Percentiles rank a stretch among this genome's conserved stretches.
phyloP scores from a whole-genome alignment of 1,139 yeast species.

The Candida sp. region DNA sequence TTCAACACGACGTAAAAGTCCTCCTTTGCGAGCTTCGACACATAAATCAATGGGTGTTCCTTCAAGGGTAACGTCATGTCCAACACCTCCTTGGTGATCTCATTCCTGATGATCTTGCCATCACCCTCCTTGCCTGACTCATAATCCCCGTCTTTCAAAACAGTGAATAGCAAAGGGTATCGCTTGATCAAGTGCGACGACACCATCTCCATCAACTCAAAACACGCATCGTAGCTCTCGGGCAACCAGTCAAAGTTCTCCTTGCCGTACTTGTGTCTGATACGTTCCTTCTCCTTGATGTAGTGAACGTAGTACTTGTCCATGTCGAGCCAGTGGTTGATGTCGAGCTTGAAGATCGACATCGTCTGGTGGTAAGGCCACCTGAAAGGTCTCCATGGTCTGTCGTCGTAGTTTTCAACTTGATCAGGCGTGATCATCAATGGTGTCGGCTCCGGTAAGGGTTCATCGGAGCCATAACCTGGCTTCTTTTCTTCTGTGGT shows the following conservation, averaged over 20 bases:
- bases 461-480: conserved; percentile 17
- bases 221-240: conserved; percentile 65
- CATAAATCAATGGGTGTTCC: conserved; percentile 64
- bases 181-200: conserved; percentile 59
- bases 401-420: conserved; percentile 65
- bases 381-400: conserved; percentile 84
- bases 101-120: conserved; percentile 56
- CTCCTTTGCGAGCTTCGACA: conserved; percentile 75
- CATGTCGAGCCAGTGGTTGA: conserved; percentile 82
- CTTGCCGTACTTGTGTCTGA: conserved; percentile 60
- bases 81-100: conserved; percentile 61
- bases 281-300: conserved; percentile 62
- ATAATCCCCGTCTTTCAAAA: conserved; percentile 37
- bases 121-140: conserved; percentile 18
- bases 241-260: conserved; percentile 72
- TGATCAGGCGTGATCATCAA: conserved; percentile 69
- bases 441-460: conserved; percentile 58
- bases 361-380: conserved; percentile 85
- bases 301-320: conserved; percentile 74
- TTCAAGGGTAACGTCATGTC: conserved; percentile 64
- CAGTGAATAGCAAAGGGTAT: conserved; percentile 65
- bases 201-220: conserved; percentile 68
- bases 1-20: conserved; percentile 68
- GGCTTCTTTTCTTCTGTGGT: not conserved
- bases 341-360: conserved; percentile 71